Evolutionary conservation across 371 early-diverging fungal species (phyloP).

Genomic region (Mucor irregularis): DNA sequence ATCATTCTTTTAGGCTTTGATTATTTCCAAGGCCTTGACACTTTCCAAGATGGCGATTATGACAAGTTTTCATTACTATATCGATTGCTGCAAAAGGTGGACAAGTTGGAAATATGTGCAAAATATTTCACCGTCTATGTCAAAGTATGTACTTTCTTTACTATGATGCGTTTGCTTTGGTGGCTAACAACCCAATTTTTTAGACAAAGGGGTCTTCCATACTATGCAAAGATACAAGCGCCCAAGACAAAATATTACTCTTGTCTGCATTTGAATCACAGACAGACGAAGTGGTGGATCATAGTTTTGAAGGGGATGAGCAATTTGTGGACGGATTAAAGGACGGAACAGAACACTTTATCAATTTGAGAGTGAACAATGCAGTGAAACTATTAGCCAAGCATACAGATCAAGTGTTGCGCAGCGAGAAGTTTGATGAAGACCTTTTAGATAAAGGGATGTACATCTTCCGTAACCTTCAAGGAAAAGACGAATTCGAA

Average conservation of each 20-base stretch:
- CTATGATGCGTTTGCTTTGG: too few relatives aligned
- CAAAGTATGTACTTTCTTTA: conserved; percentile 45
- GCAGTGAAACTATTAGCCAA: conserved; percentile 78
- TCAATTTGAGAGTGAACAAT: conserved; percentile 81
- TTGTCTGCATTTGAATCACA: conserved; percentile 65
- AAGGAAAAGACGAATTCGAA: conserved; percentile 91
- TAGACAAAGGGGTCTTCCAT: conserved; percentile 36
- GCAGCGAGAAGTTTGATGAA: conserved; percentile 35
- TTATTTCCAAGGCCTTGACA: conserved; percentile 49
- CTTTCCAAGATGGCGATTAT: conserved; percentile 15
- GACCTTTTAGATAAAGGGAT: conserved; percentile 32
- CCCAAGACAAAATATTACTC: conserved; percentile 21
- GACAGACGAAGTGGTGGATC: conserved; percentile 65
- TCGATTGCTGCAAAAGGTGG: conserved; percentile 36
- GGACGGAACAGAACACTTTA: conserved; percentile 82
- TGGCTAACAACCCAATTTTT: background rate
- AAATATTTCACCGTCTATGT: conserved; percentile 37
- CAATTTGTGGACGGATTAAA: conserved; percentile 69
- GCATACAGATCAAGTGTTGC: conserved; percentile 32
- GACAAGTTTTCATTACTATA: conserved; percentile 68
- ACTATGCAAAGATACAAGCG: conserved; percentile 19
- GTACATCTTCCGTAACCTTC: conserved; percentile 30
- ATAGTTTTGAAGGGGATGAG: conserved; percentile 68
- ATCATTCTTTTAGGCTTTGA: conserved; percentile 47
- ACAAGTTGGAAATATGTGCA: conserved; percentile 32